Conservation (phyloP, 2,329 filamentous ascomycete species). For the Verticillium tricorpus region DNA sequence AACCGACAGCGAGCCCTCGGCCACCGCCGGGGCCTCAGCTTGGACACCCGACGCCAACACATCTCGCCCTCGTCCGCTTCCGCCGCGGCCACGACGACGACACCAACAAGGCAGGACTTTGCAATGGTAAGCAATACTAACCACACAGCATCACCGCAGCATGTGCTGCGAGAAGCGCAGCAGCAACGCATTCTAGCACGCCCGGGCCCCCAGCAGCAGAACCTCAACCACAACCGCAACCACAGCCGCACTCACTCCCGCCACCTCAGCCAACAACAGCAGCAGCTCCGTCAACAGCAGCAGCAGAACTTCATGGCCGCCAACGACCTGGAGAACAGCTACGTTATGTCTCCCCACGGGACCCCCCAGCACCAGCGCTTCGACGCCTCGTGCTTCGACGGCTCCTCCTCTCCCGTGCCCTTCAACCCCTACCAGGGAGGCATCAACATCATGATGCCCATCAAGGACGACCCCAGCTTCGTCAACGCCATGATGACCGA, state of each 20-base stretch:
- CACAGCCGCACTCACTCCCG: slow-evolving; percentile 4
- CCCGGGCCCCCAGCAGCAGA: slow-evolving; percentile 55
- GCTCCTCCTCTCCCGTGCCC: slow-evolving; percentile 33
- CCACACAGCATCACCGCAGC: slow-evolving; percentile 55
- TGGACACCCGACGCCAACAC: slow-evolving; percentile 67
- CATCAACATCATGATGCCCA: slow-evolving; percentile 42
- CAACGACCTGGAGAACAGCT: slow-evolving; percentile 44
- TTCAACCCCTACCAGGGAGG: slow-evolving; percentile 44
- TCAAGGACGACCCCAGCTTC: slow-evolving; percentile 18
- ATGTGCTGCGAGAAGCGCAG: slow-evolving; percentile 85
- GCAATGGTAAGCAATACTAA: slow-evolving; percentile 51
- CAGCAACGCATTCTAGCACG: slow-evolving; percentile 74
- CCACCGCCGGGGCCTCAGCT: slow-evolving; percentile 80
- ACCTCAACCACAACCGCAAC: slow-evolving; percentile 3
- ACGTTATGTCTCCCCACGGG: slow-evolving; percentile 51
- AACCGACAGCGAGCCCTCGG: slow-evolving; percentile 35
- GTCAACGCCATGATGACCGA: slow-evolving; percentile 33
- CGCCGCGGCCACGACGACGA: slow-evolving; percentile 29
- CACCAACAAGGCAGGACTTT: slow-evolving; percentile 40
- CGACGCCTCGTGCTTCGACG: slow-evolving; percentile 40
- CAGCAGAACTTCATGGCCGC: slow-evolving; percentile 23
- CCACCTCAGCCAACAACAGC: slow-evolving; percentile 16
- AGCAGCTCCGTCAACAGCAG: slow-evolving; percentile 16
- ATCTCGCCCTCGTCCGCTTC: slow-evolving; percentile 25
- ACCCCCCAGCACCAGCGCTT: slow-evolving; percentile 52